phyloP scores from a whole-genome alignment of 2,329 filamentous ascomycete species.

The Diaporthe citri region DNA sequence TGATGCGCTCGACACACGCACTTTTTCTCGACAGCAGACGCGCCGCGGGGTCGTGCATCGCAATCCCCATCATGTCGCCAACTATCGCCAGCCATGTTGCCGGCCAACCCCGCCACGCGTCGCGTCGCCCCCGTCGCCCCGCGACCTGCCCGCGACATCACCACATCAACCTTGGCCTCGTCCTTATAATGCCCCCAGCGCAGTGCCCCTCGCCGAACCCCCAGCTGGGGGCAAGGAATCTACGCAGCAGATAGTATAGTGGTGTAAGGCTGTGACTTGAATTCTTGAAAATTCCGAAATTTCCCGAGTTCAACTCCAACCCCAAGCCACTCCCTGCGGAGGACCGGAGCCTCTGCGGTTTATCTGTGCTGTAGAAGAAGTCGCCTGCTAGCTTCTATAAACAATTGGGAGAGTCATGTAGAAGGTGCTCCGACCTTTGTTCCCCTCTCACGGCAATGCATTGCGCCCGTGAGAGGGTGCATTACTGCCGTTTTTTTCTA shows the following conservation, averaged over 20 bases:
- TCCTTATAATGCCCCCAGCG: neutral
- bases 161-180: neutral
- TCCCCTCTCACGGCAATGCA: neutral
- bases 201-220: neutral
- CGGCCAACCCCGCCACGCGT: neutral
- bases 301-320: neutral
- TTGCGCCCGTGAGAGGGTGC: neutral
- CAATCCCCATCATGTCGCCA: neutral
- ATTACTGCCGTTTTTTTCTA: conserved; percentile 5
- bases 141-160: neutral
- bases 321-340: neutral
- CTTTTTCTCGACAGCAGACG: neutral
- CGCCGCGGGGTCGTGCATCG: neutral
- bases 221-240: neutral
- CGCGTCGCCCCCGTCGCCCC: neutral
- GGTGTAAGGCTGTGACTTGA: neutral
- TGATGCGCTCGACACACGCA: neutral
- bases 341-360: neutral
- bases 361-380: conserved; percentile 5
- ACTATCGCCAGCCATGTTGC: neutral
- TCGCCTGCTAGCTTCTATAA: conserved; percentile 22
- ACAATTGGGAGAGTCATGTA: conserved; percentile 16
- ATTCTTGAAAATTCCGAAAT: neutral
- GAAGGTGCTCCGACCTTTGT: neutral
- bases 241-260: neutral